These are phyloP conservation scores for Fomitopsis pulvina DNA, from an alignment of 768 basidiomycete genomes.

Conservation along the genomic window DNA sequence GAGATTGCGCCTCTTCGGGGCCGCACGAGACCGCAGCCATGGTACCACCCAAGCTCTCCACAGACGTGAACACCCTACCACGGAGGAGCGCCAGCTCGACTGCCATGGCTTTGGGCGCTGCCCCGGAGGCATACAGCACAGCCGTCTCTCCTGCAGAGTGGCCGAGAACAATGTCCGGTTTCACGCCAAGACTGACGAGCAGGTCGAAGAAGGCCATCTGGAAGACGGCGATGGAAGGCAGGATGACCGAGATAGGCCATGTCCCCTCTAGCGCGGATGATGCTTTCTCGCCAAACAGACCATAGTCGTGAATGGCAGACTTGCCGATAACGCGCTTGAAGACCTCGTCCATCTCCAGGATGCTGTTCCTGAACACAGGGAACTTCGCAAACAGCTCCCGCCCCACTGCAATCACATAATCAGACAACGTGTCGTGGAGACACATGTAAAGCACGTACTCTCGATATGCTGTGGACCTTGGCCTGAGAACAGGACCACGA, in stretches of 20 bases:
- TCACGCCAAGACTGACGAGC: constrained; percentile 27
- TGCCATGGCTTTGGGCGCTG: constrained; percentile 33
- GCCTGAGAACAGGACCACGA: constrained; percentile 34
- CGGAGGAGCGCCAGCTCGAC: constrained; percentile 38
- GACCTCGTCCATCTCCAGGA: constrained; percentile 32
- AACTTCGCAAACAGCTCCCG: constrained; percentile 29
- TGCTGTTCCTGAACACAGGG: constrained; percentile 30
- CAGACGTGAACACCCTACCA: constrained; percentile 27
- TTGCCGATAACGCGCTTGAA: constrained; percentile 25
- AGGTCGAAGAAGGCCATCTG: constrained; percentile 42
- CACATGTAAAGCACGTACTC: constrained; percentile 22
- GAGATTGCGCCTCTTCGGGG: constrained; percentile 19
- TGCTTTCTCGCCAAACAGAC: constrained; percentile 29
- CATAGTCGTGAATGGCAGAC: constrained; percentile 31
- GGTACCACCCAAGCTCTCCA: constrained; percentile 28
- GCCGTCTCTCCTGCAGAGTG: constrained; percentile 45
- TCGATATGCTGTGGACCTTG: constrained; percentile 34
- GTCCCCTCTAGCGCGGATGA: background rate
- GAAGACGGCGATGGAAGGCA: constrained; percentile 37
- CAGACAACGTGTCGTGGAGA: background rate
- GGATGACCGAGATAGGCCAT: constrained; percentile 30
- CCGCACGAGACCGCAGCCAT: constrained; percentile 40
- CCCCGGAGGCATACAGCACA: constrained; percentile 37
- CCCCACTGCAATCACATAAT: constrained; percentile 24
- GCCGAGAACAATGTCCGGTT: constrained; percentile 34